Evolutionary conservation across 768 basidiomycete species (phyloP), one percentile per base, ranked within the genome.

Genomic region (Leucocoprinus sp.): DNA sequence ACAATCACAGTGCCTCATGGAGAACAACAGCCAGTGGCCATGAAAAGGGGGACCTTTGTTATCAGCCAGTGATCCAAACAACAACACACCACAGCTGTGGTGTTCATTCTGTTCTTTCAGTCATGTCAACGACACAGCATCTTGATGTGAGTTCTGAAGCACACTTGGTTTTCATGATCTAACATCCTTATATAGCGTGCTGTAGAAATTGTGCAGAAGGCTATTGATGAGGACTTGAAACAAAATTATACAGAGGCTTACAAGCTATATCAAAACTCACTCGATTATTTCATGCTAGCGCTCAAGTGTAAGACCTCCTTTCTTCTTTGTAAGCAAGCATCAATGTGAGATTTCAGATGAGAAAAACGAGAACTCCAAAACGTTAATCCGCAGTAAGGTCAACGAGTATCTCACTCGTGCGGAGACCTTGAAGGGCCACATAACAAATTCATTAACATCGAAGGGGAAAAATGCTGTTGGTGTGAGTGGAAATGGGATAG

Each of bases 221-320:
- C 93, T 48, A 93, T 95, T 57, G 90, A 93, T 49, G 84, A 88
- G 51, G 95, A 99, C 66, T 73, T 75, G 51, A 91, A 91, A 62
- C 83, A 85, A 64, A 90, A 95, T 66, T 99, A 97, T 66, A 69
- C 76, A 4, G 91, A 93, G 57, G 93, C 93, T 14, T 95, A 89
- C 77, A 93, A 87, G 68, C 78, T 81, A 53, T 95, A 96, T 66
- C 85, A 85, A 71, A 95, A 96, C 72, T 75, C 91, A 1, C 75
- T 98, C 49, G 95, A 99, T 60, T 99, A 95, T 62, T 97, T 99
- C 63, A 90, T 96, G 86, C 85, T 97, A 53, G 92, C 93, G 7
- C 71, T 91, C 60, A 93, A 93, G 65, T 11, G 26, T 27, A 11
- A 27, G 26, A 27, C 26, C 11, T 27, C 28, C 23, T 23, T 38